Evolutionary conservation across 2,329 filamentous ascomycete genomes (phyloP).

Genomic region (Raffaelea ambrosiae): DNA sequence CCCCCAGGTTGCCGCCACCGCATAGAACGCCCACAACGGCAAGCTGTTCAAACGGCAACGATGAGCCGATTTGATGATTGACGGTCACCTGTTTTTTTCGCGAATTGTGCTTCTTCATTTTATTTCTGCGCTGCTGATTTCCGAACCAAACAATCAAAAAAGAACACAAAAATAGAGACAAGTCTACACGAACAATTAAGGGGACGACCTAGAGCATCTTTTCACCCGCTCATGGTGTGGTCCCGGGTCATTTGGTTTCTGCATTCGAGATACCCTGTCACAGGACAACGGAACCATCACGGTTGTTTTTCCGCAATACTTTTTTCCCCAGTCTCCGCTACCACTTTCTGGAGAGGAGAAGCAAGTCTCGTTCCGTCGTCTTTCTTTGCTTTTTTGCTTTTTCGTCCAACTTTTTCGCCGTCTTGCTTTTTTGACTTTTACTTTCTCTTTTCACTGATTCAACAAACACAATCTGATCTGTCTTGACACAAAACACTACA

Average conservation of each 20-base stretch:
- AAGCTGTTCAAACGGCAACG: slow-evolving; percentile 8
- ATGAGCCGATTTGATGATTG: slow-evolving; percentile 14
- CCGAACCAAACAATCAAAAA: slow-evolving; percentile 16
- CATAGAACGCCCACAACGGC: slow-evolving; percentile 27
- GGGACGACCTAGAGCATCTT: slow-evolving; percentile 5
- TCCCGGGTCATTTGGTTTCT: slow-evolving; percentile 39
- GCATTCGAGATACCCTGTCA: slow-evolving; percentile 33
- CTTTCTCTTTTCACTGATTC: neutral
- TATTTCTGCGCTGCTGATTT: neutral
- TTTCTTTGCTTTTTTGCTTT: neutral
- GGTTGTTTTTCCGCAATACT: too few relatives aligned
- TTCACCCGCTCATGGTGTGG: slow-evolving; percentile 21
- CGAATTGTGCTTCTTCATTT: too few relatives aligned
- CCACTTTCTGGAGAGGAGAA: neutral
- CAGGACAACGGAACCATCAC: neutral
- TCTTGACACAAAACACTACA: neutral
- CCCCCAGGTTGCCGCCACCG: slow-evolving; percentile 42
- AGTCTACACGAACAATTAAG: slow-evolving; percentile 11
- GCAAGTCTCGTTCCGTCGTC: neutral
- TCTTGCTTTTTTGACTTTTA: slow-evolving; percentile 1
- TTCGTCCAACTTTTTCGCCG: neutral
- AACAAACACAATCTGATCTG: neutral
- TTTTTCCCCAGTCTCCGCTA: neutral
- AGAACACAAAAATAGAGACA: slow-evolving; percentile 16
- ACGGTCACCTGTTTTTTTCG: slow-evolving; percentile 5